Evolutionary conservation across 495 filamentous ascomycete genomes (phyloP).

Genomic region (Tuber magnatum): DNA sequence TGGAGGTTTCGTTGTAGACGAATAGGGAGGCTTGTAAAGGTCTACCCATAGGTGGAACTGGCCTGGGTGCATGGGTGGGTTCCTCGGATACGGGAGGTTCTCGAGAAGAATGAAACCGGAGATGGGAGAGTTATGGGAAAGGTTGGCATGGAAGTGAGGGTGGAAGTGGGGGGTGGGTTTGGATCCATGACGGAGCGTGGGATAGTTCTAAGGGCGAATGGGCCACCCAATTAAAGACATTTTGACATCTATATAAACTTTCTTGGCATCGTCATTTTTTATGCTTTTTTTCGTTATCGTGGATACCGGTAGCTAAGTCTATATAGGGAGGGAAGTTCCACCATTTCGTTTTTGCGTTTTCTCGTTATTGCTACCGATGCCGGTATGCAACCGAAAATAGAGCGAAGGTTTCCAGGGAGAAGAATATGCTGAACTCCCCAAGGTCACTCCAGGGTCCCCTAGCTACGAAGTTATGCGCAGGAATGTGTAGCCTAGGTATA

Average conservation of each 20-base stretch:
- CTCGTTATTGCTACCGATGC: not conserved
- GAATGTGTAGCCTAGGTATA: not conserved
- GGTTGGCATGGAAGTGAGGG: not conserved
- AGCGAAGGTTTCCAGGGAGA: not conserved
- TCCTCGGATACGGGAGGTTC: conserved; percentile 52
- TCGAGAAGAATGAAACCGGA: conserved; percentile 11
- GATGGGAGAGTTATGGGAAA: not conserved
- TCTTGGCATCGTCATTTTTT: not conserved
- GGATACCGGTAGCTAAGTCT: not conserved
- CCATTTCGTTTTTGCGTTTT: not conserved
- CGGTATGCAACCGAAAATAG: not conserved
- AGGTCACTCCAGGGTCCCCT: not conserved
- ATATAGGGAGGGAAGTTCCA: not conserved
- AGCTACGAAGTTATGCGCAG: not conserved
- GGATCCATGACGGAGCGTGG: too few relatives aligned
- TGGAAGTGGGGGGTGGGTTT: not conserved
- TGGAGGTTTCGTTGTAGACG: conserved; percentile 45
- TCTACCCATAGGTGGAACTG: conserved; percentile 50
- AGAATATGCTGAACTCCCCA: not conserved
- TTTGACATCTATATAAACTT: too few relatives aligned
- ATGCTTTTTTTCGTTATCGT: not conserved
- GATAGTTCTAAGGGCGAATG: not conserved
- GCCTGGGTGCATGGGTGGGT: conserved; percentile 52
- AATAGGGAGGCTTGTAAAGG: conserved; percentile 52
- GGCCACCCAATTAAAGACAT: conserved; percentile 8